phyloP scores from a whole-genome alignment of 495 filamentous ascomycete species.

The Penicillium manginii region DNA sequence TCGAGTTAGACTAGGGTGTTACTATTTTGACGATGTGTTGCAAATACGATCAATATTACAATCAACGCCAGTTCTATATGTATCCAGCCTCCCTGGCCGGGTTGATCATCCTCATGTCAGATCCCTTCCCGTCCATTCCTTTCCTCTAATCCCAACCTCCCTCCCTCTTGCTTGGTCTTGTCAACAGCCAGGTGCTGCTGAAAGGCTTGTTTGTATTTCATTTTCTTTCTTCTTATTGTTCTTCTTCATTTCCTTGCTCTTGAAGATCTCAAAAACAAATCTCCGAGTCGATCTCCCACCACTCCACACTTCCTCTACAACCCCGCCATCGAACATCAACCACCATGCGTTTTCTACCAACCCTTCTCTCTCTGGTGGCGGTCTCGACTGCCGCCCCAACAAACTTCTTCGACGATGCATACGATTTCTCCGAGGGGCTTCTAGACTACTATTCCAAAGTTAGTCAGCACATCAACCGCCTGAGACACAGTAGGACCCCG shows the following conservation, averaged over 20 bases:
- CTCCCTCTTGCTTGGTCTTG: constrained; percentile 6
- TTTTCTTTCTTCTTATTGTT: background rate
- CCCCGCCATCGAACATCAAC: constrained; percentile 9
- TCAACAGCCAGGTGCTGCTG: constrained; percentile 20
- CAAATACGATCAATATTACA: constrained; percentile 8
- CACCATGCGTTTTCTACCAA: constrained; percentile 36
- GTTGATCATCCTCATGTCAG: constrained; percentile 18
- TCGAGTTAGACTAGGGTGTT: constrained; percentile 28
- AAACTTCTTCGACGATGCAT: constrained; percentile 36
- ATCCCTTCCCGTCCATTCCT: constrained; percentile 19
- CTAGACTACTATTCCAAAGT: constrained; percentile 43
- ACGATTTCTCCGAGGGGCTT: constrained; percentile 43
- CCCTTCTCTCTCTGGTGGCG: constrained; percentile 37
- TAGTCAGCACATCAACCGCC: constrained; percentile 39
- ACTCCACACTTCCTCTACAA: background rate
- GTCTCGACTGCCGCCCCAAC: constrained; percentile 42
- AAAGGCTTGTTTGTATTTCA: constrained; percentile 10
- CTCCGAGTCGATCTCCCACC: constrained; percentile 3
- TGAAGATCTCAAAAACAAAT: background rate
- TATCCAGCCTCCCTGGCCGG: constrained; percentile 17
- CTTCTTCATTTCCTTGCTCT: background rate
- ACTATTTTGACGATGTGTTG: constrained; percentile 27
- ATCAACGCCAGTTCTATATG: constrained; percentile 28
- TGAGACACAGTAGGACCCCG: constrained; percentile 21
- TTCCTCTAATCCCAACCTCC: constrained; percentile 11